Conservation (phyloP, 2,329 filamentous ascomycete genomes). For the Pyricularia sp. region DNA sequence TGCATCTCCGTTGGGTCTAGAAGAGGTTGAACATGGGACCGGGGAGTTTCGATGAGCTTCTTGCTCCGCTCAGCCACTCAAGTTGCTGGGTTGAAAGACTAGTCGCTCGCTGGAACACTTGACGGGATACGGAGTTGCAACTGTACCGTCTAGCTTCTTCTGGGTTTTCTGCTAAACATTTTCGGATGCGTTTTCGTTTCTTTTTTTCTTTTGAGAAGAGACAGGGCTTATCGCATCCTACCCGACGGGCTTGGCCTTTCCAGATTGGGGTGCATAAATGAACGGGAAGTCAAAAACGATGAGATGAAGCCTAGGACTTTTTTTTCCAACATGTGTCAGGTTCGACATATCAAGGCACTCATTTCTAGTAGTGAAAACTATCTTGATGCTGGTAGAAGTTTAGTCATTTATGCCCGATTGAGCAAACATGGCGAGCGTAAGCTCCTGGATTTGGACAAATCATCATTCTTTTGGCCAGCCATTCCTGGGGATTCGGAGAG, state of each 20-base stretch:
- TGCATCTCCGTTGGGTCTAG: background rate
- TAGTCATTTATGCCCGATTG: background rate
- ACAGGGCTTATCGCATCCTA: background rate
- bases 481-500: background rate
- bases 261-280: background rate
- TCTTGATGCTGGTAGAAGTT: background rate
- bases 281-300: background rate
- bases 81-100: background rate
- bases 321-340: background rate
- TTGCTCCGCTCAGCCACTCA: no score
- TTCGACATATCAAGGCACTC: background rate
- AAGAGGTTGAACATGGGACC: background rate
- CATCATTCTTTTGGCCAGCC: background rate
- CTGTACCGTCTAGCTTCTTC: background rate
- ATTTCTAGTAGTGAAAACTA: background rate
- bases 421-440: background rate
- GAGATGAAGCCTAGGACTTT: background rate
- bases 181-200: background rate
- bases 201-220: no score
- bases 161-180: background rate
- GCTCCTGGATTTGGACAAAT: background rate
- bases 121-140: no score
- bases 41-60: no score
- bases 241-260: background rate
- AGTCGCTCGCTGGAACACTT: no score